phyloP scores from a whole-genome alignment of 2,329 filamentous ascomycete species.

The Mycocentrospora acerina region DNA sequence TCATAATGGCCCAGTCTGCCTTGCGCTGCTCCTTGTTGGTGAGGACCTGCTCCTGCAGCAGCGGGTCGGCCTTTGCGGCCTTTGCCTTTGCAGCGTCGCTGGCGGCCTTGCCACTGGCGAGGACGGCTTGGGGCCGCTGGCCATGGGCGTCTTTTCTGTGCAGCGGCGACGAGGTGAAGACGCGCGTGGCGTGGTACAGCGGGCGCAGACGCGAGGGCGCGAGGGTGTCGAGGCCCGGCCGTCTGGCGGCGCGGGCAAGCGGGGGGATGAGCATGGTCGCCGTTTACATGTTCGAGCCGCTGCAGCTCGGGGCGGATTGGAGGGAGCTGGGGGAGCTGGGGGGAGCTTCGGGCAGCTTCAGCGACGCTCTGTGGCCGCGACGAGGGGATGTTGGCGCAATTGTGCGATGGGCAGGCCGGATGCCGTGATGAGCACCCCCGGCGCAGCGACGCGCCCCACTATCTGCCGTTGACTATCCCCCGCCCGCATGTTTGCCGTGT shows the following conservation, averaged over 20 bases:
- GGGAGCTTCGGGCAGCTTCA: conserved; percentile 3
- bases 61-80: conserved; percentile 32
- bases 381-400: conserved; percentile 7
- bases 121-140: conserved; percentile 30
- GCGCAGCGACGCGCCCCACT: too few relatives aligned
- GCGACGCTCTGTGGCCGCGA: conserved; percentile 7
- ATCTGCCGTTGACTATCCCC: too few relatives aligned
- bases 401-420: conserved; percentile 9
- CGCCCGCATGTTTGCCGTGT: conserved; percentile 15
- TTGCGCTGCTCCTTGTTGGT: conserved; percentile 86
- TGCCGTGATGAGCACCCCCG: conserved; percentile 8
- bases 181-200: conserved; percentile 28
- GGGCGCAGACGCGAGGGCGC: conserved; percentile 17
- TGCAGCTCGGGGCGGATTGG: neutral
- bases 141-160: conserved; percentile 48
- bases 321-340: neutral
- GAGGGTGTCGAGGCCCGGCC: conserved; percentile 26
- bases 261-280: conserved; percentile 37
- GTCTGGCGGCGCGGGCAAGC: conserved; percentile 37
- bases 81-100: conserved; percentile 18
- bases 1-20: conserved; percentile 98
- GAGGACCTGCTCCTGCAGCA: conserved; percentile 65
- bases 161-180: conserved; percentile 48
- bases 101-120: conserved; percentile 28
- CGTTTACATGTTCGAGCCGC: conserved; percentile 22